phyloP scores from a whole-genome alignment of 2,329 filamentous ascomycete species.

The Neofusicoccum umdonicola region DNA sequence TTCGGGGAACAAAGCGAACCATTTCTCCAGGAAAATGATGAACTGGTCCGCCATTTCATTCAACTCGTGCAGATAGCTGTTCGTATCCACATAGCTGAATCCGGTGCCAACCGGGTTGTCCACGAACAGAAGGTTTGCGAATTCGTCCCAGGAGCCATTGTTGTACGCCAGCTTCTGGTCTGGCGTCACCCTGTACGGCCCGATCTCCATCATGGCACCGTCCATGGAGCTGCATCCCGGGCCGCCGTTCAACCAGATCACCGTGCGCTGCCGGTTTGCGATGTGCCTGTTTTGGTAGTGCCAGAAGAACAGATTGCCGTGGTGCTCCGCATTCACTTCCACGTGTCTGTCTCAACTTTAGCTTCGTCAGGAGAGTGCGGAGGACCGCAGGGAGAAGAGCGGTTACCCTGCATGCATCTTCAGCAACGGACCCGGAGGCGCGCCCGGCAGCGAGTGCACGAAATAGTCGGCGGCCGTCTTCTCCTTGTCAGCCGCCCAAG shows the following conservation, averaged over 20 bases:
- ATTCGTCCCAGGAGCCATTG: conserved; percentile 97
- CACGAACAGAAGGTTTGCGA: conserved; percentile 93
- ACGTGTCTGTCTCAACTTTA: conserved; percentile 65
- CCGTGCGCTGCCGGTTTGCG: conserved; percentile 82
- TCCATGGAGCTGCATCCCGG: conserved; percentile 98
- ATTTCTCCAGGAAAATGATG: conserved; percentile 84
- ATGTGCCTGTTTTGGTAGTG: conserved; percentile 95
- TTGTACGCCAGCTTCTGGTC: conserved; percentile 72
- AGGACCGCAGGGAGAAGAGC: conserved; percentile 7
- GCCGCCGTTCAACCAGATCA: conserved; percentile 96
- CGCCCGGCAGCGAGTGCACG: conserved; percentile 79
- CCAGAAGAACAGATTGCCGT: conserved; percentile 98
- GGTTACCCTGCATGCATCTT: conserved; percentile 96
- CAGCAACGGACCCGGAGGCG: conserved; percentile 72
- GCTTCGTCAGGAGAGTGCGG: background rate
- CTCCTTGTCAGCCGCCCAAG: conserved; percentile 35
- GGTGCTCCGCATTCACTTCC: conserved; percentile 77
- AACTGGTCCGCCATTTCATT: conserved; percentile 89
- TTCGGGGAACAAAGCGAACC: conserved; percentile 85
- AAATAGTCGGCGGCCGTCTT: conserved; percentile 83
- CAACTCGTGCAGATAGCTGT: conserved; percentile 82
- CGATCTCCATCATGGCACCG: conserved; percentile 93
- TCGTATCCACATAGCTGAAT: conserved; percentile 90
- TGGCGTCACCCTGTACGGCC: conserved; percentile 82
- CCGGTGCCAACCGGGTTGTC: conserved; percentile 96